A percentile compares a stretch with the other conserved stretches of the same genome.
phyloP scores from a whole-genome alignment of 805 yeast genomes.

The Wickerhamomyces chaumierensis region DNA sequence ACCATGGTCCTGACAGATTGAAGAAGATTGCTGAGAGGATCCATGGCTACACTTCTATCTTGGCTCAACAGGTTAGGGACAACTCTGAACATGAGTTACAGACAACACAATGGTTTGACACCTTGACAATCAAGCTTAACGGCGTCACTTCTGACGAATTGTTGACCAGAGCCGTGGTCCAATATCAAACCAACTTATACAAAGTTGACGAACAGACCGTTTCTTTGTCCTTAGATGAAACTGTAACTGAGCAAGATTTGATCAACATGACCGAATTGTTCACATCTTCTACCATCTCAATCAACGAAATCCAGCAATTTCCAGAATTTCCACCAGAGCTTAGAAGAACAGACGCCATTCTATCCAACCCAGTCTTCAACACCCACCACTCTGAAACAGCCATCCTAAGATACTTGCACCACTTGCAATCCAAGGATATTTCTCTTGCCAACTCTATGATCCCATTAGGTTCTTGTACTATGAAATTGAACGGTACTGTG shows the following conservation, averaged over 20 bases:
- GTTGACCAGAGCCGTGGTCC: constrained; percentile 43
- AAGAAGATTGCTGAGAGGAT: constrained; percentile 67
- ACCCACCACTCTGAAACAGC: constrained; percentile 89
- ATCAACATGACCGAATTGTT: constrained; percentile 46
- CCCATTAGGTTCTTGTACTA: constrained; percentile 94
- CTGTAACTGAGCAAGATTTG: constrained; percentile 58
- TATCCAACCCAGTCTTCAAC: constrained; percentile 73
- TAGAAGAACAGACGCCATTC: constrained; percentile 45
- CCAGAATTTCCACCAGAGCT: constrained; percentile 40
- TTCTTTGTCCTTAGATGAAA: constrained; percentile 85
- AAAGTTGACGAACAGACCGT: constrained; percentile 50
- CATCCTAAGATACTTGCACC: constrained; percentile 81
- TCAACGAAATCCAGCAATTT: constrained; percentile 21
- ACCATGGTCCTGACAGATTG: constrained; percentile 89
- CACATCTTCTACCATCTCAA: constrained; percentile 26
- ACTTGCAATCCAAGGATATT: constrained; percentile 76
- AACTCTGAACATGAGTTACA: constrained; percentile 33
- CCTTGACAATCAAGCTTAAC: constrained; percentile 53
- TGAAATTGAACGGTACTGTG: constrained; percentile 93
- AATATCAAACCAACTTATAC: constrained; percentile 67
- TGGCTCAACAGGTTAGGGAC: constrained; percentile 45
- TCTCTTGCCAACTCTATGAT: constrained; percentile 96
- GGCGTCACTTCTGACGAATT: constrained; percentile 44
- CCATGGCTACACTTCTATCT: constrained; percentile 57
- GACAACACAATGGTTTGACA: constrained; percentile 74